These are phyloP conservation scores for Xylariales sp. DNA, from an alignment of 2,329 filamentous ascomycete genomes.

Conservation along the genomic window DNA sequence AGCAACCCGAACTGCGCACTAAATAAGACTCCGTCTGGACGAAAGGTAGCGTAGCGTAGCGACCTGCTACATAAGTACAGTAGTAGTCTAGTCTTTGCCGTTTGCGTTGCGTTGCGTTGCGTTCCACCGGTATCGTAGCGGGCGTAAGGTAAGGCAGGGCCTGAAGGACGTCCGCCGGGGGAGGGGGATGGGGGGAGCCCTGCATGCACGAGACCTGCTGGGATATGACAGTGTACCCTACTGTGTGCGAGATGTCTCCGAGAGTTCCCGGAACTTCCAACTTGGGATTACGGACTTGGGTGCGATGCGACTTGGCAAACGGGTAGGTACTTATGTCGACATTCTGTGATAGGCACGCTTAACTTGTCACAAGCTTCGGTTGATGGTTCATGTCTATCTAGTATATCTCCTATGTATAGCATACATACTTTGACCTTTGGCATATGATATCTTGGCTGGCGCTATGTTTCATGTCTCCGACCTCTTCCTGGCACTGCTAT, in stretches of 20 bases:
- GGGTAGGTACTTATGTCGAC: background rate
- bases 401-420: too few relatives aligned
- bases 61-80: too few relatives aligned
- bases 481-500: background rate
- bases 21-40: slow-evolving; percentile 1
- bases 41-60: background rate
- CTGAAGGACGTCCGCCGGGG: slow-evolving; percentile 12
- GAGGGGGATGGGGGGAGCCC: too few relatives aligned
- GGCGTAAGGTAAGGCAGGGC: slow-evolving; percentile 17
- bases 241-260: slow-evolving; percentile 20
- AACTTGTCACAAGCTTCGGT: slow-evolving; percentile 21
- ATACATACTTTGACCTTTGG: background rate
- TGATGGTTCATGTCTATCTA: background rate
- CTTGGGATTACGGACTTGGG: background rate
- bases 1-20: slow-evolving; percentile 7
- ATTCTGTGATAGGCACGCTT: background rate
- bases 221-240: slow-evolving; percentile 25
- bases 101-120: background rate
- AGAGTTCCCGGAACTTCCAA: slow-evolving; percentile 29
- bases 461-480: background rate
- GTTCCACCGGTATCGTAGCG: slow-evolving; percentile 28
- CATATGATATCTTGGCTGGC: slow-evolving; percentile 14
- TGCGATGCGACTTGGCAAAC: background rate
- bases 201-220: slow-evolving; percentile 16
- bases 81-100: too few relatives aligned